Percentiles rank a stretch among this genome's conserved stretches.
These are phyloP conservation scores for Pseudopithomyces chartarum DNA, from an alignment of 2,329 filamentous ascomycete genomes.

Conservation along the genomic window DNA sequence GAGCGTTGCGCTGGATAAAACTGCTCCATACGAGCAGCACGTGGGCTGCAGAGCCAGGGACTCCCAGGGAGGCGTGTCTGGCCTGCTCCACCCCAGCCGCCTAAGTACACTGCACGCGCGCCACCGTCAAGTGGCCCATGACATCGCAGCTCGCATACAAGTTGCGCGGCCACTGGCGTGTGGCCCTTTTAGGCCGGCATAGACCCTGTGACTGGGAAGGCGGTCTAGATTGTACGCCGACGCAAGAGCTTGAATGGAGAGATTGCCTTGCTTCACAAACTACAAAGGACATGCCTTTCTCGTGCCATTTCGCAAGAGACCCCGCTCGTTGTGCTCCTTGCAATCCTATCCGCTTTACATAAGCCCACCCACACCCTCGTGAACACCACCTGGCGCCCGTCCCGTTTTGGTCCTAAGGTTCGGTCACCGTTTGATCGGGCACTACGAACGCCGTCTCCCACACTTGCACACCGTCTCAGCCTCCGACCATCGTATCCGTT, in stretches of 20 bases:
- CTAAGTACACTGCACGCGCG: neutral
- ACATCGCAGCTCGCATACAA: neutral
- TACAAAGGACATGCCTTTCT: constrained; percentile 34
- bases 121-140: neutral
- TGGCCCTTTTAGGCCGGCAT: constrained; percentile 26
- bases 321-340: constrained; percentile 1
- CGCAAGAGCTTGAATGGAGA: constrained; percentile 18
- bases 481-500: neutral
- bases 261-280: neutral
- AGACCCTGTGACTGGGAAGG: constrained; percentile 29
- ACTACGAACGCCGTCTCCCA: constrained; percentile 5
- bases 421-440: constrained; percentile 19
- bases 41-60: neutral
- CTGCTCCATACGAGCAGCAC: neutral
- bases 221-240: constrained; percentile 30
- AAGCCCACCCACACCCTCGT: constrained; percentile 5
- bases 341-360: neutral
- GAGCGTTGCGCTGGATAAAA: neutral
- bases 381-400: constrained; percentile 9
- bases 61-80: neutral
- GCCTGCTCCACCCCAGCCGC: neutral
- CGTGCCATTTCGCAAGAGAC: constrained; percentile 10
- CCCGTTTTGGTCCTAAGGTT: constrained; percentile 13
- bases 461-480: neutral
- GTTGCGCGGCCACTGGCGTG: constrained; percentile 17